phyloP scores from a whole-genome alignment of 768 basidiomycete genomes.

The Gloeostereum incarnatum region DNA sequence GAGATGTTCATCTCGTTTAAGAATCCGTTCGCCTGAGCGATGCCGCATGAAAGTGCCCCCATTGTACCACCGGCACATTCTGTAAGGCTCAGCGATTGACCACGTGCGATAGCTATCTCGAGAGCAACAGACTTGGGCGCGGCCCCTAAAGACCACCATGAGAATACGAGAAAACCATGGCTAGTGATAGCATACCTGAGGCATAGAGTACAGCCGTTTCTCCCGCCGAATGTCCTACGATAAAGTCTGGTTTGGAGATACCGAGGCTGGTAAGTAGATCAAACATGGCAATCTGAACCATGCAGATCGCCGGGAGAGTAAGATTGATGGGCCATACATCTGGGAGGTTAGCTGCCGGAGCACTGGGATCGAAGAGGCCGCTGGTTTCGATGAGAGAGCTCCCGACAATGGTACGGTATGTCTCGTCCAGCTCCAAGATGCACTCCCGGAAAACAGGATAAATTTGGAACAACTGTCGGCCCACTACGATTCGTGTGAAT shows the following conservation, averaged over 20 bases:
- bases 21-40: slow-evolving; percentile 16
- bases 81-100: slow-evolving; percentile 21
- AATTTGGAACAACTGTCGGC: slow-evolving; percentile 22
- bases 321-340: slow-evolving; percentile 24
- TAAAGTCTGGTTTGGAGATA: slow-evolving; percentile 23
- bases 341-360: slow-evolving; percentile 9
- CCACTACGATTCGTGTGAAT: slow-evolving; percentile 18
- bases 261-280: slow-evolving; percentile 28
- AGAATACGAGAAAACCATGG: no score
- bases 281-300: slow-evolving; percentile 36
- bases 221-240: slow-evolving; percentile 40
- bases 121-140: slow-evolving; percentile 27
- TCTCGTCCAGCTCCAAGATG: slow-evolving; percentile 26
- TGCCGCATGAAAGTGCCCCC: slow-evolving; percentile 30
- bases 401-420: slow-evolving; percentile 19
- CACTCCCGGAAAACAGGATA: slow-evolving; percentile 27
- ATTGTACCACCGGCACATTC: slow-evolving; percentile 28
- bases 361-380: slow-evolving; percentile 23
- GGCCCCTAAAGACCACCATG: no score
- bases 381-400: slow-evolving; percentile 22
- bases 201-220: slow-evolving; percentile 35
- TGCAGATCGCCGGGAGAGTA: slow-evolving; percentile 30
- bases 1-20: slow-evolving; percentile 10
- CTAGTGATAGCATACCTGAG: no score
- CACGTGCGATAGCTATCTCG: slow-evolving; percentile 33